Percentiles rank a stretch among this genome's conserved stretches.
These are phyloP conservation scores for Epichloe sp. DNA, from an alignment of 2,329 filamentous ascomycete genomes.

Conservation along the genomic window DNA sequence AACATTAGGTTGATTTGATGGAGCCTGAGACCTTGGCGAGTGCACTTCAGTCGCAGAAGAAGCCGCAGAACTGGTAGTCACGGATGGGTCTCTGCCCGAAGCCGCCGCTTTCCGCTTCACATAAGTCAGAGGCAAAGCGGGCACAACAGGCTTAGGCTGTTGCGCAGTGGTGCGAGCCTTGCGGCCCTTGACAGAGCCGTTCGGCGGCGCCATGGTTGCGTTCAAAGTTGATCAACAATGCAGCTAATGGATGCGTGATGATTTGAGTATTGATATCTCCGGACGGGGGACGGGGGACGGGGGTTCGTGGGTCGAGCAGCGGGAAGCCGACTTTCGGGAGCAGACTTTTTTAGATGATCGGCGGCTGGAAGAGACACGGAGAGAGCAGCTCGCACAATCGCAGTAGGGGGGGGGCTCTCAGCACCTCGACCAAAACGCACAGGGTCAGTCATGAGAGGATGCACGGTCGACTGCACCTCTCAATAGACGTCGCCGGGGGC, in stretches of 20 bases:
- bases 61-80: constrained; percentile 6
- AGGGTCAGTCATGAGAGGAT: constrained; percentile 15
- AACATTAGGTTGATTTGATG: not conserved
- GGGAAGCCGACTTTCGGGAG: not conserved
- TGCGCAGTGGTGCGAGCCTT: constrained; percentile 17
- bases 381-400: not conserved
- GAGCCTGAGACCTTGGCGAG: not conserved
- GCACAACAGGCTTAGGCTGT: constrained; percentile 21
- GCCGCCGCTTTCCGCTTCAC: constrained; percentile 25
- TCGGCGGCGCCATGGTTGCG: constrained; percentile 20
- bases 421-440: constrained; percentile 21
- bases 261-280: not conserved
- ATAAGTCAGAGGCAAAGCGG: constrained; percentile 26
- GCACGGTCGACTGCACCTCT: constrained; percentile 11
- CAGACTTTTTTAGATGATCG: not conserved
- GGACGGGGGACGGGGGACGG: not conserved
- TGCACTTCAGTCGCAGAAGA: constrained; percentile 4
- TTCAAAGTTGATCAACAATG: not conserved
- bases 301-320: not conserved
- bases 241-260: not conserved
- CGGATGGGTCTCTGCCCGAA: constrained; percentile 11
- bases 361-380: not conserved
- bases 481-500: constrained; percentile 10
- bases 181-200: constrained; percentile 20
- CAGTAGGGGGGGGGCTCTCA: constrained; percentile 10